Evolutionary conservation across 2,329 filamentous ascomycete genomes (phyloP).

Genomic region (Pestalotiopsis fici): DNA sequence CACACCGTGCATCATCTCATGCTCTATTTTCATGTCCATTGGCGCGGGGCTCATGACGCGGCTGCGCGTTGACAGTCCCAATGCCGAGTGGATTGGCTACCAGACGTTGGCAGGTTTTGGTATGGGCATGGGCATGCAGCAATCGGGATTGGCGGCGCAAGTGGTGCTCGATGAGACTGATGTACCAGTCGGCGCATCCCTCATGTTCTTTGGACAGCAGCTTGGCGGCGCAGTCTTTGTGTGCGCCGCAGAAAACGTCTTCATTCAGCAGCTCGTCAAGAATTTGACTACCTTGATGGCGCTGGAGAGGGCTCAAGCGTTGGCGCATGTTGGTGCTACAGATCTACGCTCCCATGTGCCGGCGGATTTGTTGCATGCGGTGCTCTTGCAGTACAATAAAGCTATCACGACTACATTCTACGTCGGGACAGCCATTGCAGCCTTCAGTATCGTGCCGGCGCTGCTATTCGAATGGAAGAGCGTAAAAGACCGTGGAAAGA

Average conservation of each 20-base stretch:
- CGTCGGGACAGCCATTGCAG: conserved; percentile 54
- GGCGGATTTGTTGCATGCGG: conserved; percentile 14
- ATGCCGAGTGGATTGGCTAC: conserved; percentile 37
- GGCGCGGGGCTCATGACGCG: conserved; percentile 45
- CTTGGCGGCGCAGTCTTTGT: conserved; percentile 43
- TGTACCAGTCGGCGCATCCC: conserved; percentile 36
- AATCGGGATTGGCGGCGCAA: conserved; percentile 42
- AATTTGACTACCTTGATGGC: conserved; percentile 16
- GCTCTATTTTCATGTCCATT: conserved; percentile 33
- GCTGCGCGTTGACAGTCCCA: conserved; percentile 32
- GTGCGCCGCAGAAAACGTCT: conserved; percentile 39
- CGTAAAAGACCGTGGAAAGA: conserved; percentile 22
- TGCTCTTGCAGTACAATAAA: conserved; percentile 55
- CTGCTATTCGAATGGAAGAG: conserved; percentile 59
- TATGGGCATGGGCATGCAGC: conserved; percentile 41
- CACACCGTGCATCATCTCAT: conserved; percentile 41
- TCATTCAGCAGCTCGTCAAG: not conserved
- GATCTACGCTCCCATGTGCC: conserved; percentile 4
- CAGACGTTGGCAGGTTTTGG: conserved; percentile 46
- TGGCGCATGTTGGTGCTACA: conserved; percentile 18
- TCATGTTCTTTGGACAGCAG: conserved; percentile 41
- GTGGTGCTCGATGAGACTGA: conserved; percentile 36
- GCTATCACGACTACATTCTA: conserved; percentile 59
- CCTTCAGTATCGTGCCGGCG: conserved; percentile 53
- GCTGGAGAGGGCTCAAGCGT: not conserved